Percentiles rank a stretch among this genome's conserved stretches.
phyloP scores from a whole-genome alignment of 148 eudicot genomes.

The Diospyros kaki region DNA sequence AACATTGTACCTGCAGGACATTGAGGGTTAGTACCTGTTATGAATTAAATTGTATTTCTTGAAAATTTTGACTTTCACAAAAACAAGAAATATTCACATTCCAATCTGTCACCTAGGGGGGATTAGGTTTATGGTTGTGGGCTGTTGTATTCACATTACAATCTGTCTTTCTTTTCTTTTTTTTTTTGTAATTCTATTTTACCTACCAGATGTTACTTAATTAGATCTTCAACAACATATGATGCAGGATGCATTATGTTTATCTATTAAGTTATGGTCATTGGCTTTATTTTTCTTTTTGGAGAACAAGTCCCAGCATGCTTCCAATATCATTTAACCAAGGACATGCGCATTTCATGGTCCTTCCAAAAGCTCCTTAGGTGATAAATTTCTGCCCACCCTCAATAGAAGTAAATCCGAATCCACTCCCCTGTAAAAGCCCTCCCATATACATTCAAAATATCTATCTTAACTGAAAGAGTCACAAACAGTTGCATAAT shows the following conservation, averaged over 20 bases:
- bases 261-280: no score
- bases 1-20: constrained; percentile 60
- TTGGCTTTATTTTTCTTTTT: neutral
- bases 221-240: no score
- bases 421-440: neutral
- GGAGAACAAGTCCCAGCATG: neutral
- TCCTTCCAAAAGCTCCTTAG: neutral
- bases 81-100: no score
- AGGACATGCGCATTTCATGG: neutral
- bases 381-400: neutral
- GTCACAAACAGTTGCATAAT: neutral
- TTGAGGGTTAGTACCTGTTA: no score
- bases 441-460: neutral
- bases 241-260: no score
- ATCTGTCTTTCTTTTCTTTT: neutral
- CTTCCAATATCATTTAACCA: neutral
- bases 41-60: no score
- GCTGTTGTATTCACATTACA: neutral
- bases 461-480: neutral
- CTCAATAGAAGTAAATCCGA: neutral
- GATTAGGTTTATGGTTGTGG: no score
- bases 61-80: no score
- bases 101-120: no score
- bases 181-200: neutral
- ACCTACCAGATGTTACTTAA: neutral